Conservation (phyloP, 768 basidiomycete genomes). For the Holtermannia corniformis region DNA sequence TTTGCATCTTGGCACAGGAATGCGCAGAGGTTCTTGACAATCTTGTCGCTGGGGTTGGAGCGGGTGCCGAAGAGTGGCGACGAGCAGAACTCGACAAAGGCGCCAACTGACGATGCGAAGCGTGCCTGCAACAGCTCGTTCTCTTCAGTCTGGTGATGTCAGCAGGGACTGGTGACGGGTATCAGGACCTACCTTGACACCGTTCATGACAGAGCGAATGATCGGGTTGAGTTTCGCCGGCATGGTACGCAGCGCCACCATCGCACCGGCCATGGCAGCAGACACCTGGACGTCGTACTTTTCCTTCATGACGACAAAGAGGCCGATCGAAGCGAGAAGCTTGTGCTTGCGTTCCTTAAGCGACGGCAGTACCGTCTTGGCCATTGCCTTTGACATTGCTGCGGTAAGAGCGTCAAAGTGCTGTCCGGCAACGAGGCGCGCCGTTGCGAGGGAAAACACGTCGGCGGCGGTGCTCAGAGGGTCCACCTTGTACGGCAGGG, state of each 20-base stretch:
- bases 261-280: constrained; percentile 81
- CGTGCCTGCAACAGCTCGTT: constrained; percentile 79
- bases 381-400: constrained; percentile 57
- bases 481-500: constrained; percentile 67
- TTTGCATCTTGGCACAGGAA: constrained; percentile 88
- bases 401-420: constrained; percentile 69
- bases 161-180: constrained; percentile 44
- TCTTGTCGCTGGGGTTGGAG: constrained; percentile 82
- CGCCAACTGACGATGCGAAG: constrained; percentile 74
- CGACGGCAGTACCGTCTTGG: constrained; percentile 62
- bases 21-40: constrained; percentile 91
- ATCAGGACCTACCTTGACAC: constrained; percentile 65
- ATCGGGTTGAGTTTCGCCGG: constrained; percentile 93
- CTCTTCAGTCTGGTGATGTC: constrained; percentile 50
- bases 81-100: constrained; percentile 78
- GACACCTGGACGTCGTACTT: constrained; percentile 79
- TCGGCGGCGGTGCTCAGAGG: constrained; percentile 55
- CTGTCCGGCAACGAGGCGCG: constrained; percentile 57
- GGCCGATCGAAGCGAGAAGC: constrained; percentile 61
- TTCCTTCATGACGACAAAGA: constrained; percentile 69
- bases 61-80: constrained; percentile 51
- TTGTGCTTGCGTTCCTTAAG: constrained; percentile 68
- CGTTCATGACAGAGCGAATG: constrained; percentile 94
- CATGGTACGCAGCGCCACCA: constrained; percentile 72
- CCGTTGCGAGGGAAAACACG: constrained; percentile 70